Evolutionary conservation across 2,329 filamentous ascomycete genomes (phyloP).

Genomic region (Aspergillus fructus): DNA sequence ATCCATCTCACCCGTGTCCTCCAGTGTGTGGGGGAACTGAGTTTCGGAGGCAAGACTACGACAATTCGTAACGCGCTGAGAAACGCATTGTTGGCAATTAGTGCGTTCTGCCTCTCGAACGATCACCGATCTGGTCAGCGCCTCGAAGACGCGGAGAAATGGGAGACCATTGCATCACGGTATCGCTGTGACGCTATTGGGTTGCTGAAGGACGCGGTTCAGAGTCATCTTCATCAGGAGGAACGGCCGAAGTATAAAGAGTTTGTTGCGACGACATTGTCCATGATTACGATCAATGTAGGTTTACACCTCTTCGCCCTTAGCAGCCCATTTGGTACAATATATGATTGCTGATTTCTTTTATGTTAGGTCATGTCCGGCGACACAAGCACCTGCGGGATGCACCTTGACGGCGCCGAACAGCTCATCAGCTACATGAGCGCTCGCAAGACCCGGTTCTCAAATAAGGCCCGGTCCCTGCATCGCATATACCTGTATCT

Average conservation of each 20-base stretch:
- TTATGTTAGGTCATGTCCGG: slow-evolving; percentile 9
- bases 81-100: slow-evolving; percentile 8
- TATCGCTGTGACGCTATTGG: slow-evolving; percentile 7
- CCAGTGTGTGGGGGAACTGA: slow-evolving; percentile 8
- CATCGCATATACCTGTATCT: slow-evolving; percentile 13
- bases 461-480: slow-evolving; percentile 5
- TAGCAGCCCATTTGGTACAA: not conserved
- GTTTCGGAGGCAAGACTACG: not conserved
- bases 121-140: not conserved
- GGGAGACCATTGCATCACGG: not conserved
- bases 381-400: slow-evolving; percentile 7
- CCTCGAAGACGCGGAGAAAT: slow-evolving; percentile 1
- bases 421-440: slow-evolving; percentile 5
- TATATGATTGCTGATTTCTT: not conserved
- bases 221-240: not conserved
- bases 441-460: not conserved
- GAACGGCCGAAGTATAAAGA: slow-evolving; percentile 11
- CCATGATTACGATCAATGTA: slow-evolving; percentile 14
- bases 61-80: slow-evolving; percentile 6
- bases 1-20: slow-evolving; percentile 7
- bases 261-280: slow-evolving; percentile 10
- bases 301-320: not conserved
- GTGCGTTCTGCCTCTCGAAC: slow-evolving; percentile 10
- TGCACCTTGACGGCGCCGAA: slow-evolving; percentile 9
- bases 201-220: slow-evolving; percentile 6